Conservation (phyloP, 352 stramenopile genomes). For the Poterioochromonas sp. region DNA sequence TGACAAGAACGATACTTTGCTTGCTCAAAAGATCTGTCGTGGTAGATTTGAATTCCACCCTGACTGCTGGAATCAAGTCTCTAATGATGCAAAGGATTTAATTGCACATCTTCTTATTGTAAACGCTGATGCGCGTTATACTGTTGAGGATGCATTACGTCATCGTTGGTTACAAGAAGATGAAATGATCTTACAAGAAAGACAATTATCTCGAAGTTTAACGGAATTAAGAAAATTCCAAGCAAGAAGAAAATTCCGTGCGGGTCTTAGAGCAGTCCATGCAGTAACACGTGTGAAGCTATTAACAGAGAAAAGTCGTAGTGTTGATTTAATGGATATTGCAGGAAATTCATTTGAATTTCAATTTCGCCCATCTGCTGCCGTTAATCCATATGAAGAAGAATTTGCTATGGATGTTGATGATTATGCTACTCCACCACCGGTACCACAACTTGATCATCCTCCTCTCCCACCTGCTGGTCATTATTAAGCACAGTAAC, state of each 20-base stretch:
- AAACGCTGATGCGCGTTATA: neutral
- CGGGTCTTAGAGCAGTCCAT: conserved; percentile 35
- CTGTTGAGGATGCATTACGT: neutral
- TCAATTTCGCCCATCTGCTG: too few species aligned
- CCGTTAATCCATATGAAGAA: too few species aligned
- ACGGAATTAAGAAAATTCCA: conserved; percentile 42
- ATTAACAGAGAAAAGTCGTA: too few species aligned
- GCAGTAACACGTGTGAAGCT: conserved; percentile 5
- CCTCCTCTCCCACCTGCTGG: too few species aligned
- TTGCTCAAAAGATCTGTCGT: neutral
- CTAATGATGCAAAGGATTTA: conserved; percentile 3
- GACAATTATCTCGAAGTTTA: conserved; percentile 25
- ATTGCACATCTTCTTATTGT: neutral
- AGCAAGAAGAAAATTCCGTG: conserved; percentile 42
- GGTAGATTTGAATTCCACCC: neutral
- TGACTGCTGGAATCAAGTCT: neutral
- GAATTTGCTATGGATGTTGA: too few species aligned
- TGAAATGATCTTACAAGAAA: neutral
- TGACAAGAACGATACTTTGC: neutral
- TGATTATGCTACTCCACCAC: too few species aligned
- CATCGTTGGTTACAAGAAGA: conserved; percentile 3
- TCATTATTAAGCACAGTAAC: too few species aligned
- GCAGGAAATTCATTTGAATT: too few species aligned
- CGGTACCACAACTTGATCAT: too few species aligned
- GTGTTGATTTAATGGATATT: too few species aligned